Percentiles rank a stretch among this genome's conserved stretches.
Conservation (phyloP, 768 basidiomycete genomes). For the Termitomyces sp. region DNA sequence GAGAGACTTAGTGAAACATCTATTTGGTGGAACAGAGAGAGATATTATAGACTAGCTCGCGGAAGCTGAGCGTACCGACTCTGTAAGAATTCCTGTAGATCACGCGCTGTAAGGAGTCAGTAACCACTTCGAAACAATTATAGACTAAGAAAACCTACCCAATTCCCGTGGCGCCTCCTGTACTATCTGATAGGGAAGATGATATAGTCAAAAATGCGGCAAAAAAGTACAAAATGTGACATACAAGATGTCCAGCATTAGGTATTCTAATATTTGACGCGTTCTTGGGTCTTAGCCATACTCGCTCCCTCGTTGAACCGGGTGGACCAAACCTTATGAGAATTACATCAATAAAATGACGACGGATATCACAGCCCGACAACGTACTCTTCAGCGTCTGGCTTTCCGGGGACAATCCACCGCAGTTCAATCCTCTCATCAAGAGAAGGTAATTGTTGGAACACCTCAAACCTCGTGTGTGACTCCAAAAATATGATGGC, state of each 20-base stretch:
- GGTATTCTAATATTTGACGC: slow-evolving; percentile 33
- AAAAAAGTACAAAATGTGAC: slow-evolving; percentile 9
- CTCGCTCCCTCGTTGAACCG: slow-evolving; percentile 27
- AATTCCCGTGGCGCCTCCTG: slow-evolving; percentile 33
- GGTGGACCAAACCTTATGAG: slow-evolving; percentile 25
- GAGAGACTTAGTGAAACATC: neutral
- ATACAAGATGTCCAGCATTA: slow-evolving; percentile 39
- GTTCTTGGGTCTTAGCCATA: slow-evolving; percentile 38
- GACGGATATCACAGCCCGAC: neutral
- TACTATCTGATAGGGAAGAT: slow-evolving; percentile 24
- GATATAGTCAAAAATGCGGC: neutral
- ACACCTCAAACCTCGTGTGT: slow-evolving; percentile 34
- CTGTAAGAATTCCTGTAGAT: slow-evolving; percentile 10
- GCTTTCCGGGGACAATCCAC: slow-evolving; percentile 50
- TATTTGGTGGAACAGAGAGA: neutral
- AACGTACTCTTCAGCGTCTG: slow-evolving; percentile 29
- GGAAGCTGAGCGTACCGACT: neutral
- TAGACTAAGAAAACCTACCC: slow-evolving; percentile 13
- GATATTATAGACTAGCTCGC: slow-evolving; percentile 1
- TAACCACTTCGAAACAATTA: neutral
- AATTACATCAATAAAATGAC: neutral
- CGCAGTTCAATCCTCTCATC: slow-evolving; percentile 44
- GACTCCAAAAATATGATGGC: slow-evolving; percentile 52
- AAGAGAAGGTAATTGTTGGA: slow-evolving; percentile 32
- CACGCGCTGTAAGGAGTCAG: slow-evolving; percentile 3